These are phyloP conservation scores for Friedmanniomyces simplex DNA, from an alignment of 495 filamentous ascomycete genomes.

Conservation along the genomic window DNA sequence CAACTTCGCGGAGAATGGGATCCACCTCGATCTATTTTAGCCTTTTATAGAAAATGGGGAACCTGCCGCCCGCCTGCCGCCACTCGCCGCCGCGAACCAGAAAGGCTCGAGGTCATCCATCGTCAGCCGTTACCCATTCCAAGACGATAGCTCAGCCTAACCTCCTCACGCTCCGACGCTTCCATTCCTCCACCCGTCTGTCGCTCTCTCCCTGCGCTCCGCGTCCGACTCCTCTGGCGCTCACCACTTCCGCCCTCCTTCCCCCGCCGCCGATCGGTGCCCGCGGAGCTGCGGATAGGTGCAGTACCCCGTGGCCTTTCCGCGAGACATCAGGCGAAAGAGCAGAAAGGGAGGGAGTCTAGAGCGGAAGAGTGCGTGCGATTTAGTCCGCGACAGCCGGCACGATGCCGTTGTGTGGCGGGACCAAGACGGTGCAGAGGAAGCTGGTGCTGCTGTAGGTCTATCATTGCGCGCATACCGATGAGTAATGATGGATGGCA, in stretches of 20 bases:
- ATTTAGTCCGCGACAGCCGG: neutral
- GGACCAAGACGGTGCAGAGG: constrained; percentile 74
- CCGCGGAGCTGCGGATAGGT: neutral
- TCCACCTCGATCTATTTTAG: no score
- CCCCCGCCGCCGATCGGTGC: neutral
- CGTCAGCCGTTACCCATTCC: no score
- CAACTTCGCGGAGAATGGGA: no score
- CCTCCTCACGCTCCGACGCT: no score
- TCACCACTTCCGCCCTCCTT: neutral
- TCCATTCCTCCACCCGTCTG: no score
- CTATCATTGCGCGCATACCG: neutral
- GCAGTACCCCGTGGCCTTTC: neutral
- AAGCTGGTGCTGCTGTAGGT: constrained; percentile 95
- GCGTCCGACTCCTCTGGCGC: neutral
- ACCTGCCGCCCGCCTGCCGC: no score
- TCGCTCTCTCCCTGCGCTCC: neutral
- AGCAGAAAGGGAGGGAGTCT: neutral
- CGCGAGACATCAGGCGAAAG: neutral
- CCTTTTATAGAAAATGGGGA: no score
- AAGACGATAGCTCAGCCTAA: no score
- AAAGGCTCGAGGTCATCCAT: no score
- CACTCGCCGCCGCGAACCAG: no score
- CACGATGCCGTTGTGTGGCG: constrained; percentile 53
- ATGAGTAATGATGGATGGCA: neutral
- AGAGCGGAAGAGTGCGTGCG: neutral